Base-by-base conservation (phyloP, 805 yeast species). In the Zygoascus ofunaensis region DNA sequence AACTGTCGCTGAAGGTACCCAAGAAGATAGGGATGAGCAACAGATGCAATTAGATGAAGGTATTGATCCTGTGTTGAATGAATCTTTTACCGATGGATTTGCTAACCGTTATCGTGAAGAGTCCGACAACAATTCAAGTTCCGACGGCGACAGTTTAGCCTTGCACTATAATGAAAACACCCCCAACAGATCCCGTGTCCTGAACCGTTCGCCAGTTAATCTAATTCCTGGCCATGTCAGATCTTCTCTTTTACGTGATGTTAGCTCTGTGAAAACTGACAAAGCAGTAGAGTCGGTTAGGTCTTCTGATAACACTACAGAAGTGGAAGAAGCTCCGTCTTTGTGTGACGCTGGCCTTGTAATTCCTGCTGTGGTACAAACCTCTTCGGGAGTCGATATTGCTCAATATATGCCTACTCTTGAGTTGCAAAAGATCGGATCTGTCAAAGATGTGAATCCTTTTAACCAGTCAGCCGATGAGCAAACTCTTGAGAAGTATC, bases 361-460 rank as follows among this genome's bases (percentile, higher is more conserved):
- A 28, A 28, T 12, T 12, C 33, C 33, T 28, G 14, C 33, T 28
- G 33, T 28, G 33, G 33, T 14, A 28, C 33, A 28, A 14, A 14
- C 12, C 14, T 12, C 14, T 12, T 14, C 33, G 14, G 33, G 14
- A 19, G 21, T 36, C 21, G 39, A 36, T 18, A 19, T 36, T 8
- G 22, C 24, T 10, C 14, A 36, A 15, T 36, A 17, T 36, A 36
- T 36, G 39, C 39, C 39, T 18, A 36, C 18, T 8, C 26, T 39
- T 21, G n/a, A 10, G 12, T 22, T 5, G 14, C 12, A 10, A 8
- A 7, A 33, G 20, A 20, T 41, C 3, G n/a, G n/a, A n/a, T 34
- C 41, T 4, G 20, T 41, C 10, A 17, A 43, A 18, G 42, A 42
- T 4, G 18, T 36, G 8, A 37, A 45, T 19, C 39, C 43, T 4